Evolutionary conservation across 306 rosid genomes (phyloP).

Genomic region (Prunus armeniaca): DNA sequence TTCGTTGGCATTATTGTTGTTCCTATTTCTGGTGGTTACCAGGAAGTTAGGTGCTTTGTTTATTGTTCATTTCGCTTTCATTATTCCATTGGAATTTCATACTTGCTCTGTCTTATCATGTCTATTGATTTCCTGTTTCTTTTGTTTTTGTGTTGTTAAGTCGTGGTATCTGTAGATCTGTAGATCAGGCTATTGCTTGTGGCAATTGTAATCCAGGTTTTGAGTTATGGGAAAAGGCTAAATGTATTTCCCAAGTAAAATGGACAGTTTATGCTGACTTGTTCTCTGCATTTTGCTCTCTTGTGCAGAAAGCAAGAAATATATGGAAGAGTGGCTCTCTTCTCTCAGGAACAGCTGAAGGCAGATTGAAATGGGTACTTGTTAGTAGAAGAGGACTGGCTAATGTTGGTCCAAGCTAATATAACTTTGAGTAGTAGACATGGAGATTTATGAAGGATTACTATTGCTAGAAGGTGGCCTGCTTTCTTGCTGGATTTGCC

Average conservation of each 20-base stretch:
- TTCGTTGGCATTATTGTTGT: background rate
- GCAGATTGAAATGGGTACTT: background rate
- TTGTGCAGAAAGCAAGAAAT: slow-evolving; percentile 71
- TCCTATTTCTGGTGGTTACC: background rate
- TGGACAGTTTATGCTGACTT: slow-evolving; percentile 5
- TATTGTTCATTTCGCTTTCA: background rate
- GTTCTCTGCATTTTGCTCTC: slow-evolving; percentile 24
- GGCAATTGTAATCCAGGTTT: background rate
- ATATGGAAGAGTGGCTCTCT: slow-evolving; percentile 80
- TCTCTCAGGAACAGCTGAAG: slow-evolving; percentile 64
- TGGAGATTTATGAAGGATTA: slow-evolving; percentile 1
- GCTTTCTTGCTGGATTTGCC: slow-evolving; percentile 4
- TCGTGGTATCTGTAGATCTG: background rate
- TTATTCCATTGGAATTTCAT: background rate
- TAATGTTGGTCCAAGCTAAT: background rate
- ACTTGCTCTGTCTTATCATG: background rate
- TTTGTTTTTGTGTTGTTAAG: background rate
- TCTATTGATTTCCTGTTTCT: background rate
- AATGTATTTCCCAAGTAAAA: background rate
- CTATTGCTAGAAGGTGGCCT: background rate
- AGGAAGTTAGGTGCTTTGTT: background rate
- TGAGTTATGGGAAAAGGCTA: background rate
- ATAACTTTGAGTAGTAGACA: slow-evolving; percentile 4
- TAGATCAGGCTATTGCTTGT: background rate
- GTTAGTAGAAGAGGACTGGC: background rate